Conservation (phyloP, 2,329 filamentous ascomycete species). For the Ceratocystis albifundus region DNA sequence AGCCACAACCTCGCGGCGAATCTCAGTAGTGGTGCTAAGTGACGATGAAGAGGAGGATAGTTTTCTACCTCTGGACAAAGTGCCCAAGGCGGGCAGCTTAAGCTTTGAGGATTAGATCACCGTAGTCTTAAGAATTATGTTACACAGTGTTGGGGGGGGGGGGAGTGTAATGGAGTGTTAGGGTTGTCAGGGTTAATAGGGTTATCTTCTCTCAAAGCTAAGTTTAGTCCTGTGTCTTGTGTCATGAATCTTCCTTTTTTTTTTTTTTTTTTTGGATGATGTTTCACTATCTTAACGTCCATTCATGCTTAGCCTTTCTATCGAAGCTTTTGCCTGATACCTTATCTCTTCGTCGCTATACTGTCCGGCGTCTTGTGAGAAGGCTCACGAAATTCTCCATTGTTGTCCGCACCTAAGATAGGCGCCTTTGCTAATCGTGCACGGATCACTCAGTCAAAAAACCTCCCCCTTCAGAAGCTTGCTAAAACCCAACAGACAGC, state of each 20-base stretch:
- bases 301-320: too few species aligned
- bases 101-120: neutral
- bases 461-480: neutral
- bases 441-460: neutral
- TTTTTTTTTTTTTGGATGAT: neutral
- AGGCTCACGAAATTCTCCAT: too few species aligned
- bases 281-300: too few species aligned
- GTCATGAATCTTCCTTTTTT: neutral
- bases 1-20: too few species aligned
- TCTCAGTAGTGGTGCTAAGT: conserved; percentile 12
- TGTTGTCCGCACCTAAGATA: neutral
- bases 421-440: neutral
- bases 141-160: neutral
- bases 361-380: neutral
- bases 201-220: conserved; percentile 1
- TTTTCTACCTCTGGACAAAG: neutral
- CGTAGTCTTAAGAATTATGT: neutral
- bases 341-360: neutral
- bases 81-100: neutral
- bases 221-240: neutral
- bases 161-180: too few species aligned
- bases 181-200: neutral
- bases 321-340: neutral
- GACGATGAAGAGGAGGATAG: conserved; percentile 16
- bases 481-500: neutral